Conservation (phyloP, 352 stramenopile species). For the Thalassiosira mediterranea region DNA sequence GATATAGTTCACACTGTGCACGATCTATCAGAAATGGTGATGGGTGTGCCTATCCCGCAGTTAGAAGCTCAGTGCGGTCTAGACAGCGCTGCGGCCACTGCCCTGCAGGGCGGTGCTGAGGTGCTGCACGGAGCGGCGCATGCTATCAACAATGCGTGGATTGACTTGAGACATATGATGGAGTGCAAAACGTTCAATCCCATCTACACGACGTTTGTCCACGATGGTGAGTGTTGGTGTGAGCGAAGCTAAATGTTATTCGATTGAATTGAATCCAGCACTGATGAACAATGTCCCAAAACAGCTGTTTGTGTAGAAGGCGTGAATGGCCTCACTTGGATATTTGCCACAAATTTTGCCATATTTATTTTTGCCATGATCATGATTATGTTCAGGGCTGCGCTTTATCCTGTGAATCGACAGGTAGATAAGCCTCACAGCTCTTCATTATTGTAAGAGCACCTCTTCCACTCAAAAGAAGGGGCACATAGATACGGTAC, state of each 20-base stretch:
- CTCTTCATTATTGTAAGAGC: too few relatives aligned
- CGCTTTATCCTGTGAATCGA: slow-evolving; percentile 41
- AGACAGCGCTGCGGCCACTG: slow-evolving; percentile 11
- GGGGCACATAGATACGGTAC: too few relatives aligned
- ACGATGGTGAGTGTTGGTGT: slow-evolving; percentile 35
- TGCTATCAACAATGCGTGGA: slow-evolving; percentile 20
- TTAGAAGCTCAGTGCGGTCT: slow-evolving; percentile 26
- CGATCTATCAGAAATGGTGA: slow-evolving; percentile 6
- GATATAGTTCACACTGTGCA: background rate
- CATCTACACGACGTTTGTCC: slow-evolving; percentile 57
- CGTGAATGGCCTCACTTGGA: slow-evolving; percentile 33
- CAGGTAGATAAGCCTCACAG: too few relatives aligned
- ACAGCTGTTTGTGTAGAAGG: slow-evolving; percentile 11
- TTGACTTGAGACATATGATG: slow-evolving; percentile 33
- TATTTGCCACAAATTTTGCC: slow-evolving; percentile 34
- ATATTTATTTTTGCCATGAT: slow-evolving; percentile 51
- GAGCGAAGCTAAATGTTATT: background rate
- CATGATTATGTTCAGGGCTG: slow-evolving; percentile 52
- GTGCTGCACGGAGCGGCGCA: slow-evolving; percentile 33
- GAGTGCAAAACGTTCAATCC: slow-evolving; percentile 46
- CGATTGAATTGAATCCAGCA: background rate
- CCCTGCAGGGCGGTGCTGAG: slow-evolving; percentile 16
- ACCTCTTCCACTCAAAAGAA: too few relatives aligned
- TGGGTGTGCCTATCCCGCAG: background rate
- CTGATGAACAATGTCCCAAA: background rate